These are phyloP conservation scores for Pseudonitzschia delicatissima DNA, from an alignment of 108 stramenopile genomes.

Conservation along the genomic window DNA sequence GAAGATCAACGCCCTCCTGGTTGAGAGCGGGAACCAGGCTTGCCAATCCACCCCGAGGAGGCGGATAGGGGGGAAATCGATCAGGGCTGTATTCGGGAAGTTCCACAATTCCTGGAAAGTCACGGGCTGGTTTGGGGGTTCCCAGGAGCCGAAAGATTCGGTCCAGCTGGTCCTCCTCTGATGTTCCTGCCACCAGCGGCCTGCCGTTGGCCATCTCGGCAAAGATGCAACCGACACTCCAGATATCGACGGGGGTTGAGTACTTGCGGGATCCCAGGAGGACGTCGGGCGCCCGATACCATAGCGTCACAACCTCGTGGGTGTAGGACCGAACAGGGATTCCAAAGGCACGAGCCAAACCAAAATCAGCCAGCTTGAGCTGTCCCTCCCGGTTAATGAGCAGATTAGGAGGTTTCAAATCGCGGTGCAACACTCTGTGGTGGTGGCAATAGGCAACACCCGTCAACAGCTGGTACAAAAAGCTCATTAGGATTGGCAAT, in stretches of 20 bases:
- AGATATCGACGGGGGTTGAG: conserved; percentile 98
- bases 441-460: conserved; percentile 99
- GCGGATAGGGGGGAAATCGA: conserved; percentile 72
- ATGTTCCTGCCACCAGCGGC: conserved; percentile 87
- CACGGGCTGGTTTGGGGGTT: conserved; percentile 58
- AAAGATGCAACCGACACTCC: conserved; percentile 98
- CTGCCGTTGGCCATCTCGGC: conserved; percentile 97
- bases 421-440: conserved; percentile 94
- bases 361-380: conserved; percentile 99
- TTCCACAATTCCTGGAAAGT: conserved; percentile 91
- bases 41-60: conserved; percentile 77
- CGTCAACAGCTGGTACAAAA: conserved; percentile 95
- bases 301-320: conserved; percentile 96
- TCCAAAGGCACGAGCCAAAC: conserved; percentile 96
- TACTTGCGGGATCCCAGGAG: conserved; percentile 96
- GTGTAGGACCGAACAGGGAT: conserved; percentile 95
- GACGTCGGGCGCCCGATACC: conserved; percentile 99
- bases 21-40: conserved; percentile 85
- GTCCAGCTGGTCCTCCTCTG: conserved; percentile 89
- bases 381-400: conserved; percentile 96
- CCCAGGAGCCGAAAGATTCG: conserved; percentile 90
- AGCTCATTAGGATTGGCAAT: conserved; percentile 88
- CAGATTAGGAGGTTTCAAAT: conserved; percentile 94
- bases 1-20: conserved; percentile 78
- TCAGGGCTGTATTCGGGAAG: conserved; percentile 88